A percentile compares a stretch with the other conserved stretches of the same genome.
Evolutionary conservation across 2,329 filamentous ascomycete species (phyloP).

Genomic region (Trichoderma hamatum): DNA sequence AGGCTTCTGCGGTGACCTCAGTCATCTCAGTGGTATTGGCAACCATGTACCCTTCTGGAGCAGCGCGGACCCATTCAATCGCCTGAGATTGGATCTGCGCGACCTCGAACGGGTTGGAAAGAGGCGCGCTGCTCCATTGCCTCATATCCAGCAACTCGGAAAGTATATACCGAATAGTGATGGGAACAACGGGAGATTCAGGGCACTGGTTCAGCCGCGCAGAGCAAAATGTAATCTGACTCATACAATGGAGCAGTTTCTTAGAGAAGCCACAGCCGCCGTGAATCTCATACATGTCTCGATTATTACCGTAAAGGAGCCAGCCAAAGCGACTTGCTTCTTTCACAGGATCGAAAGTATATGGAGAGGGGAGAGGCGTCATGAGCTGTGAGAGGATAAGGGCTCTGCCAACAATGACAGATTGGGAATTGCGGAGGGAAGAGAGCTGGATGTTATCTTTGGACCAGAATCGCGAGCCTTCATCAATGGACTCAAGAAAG

Average conservation of each 20-base stretch:
- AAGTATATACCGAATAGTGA: conserved; percentile 37
- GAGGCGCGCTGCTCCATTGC: conserved; percentile 43
- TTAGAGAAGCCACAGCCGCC: conserved; percentile 49
- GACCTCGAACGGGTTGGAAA: conserved; percentile 31
- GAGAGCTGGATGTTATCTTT: conserved; percentile 40
- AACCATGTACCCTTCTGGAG: conserved; percentile 34
- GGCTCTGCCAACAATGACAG: conserved; percentile 45
- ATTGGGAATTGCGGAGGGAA: conserved; percentile 43
- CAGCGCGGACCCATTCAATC: conserved; percentile 39
- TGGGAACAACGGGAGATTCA: conserved; percentile 38
- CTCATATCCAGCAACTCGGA: conserved; percentile 38
- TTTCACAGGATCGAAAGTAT: conserved; percentile 36
- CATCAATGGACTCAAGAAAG: conserved; percentile 42
- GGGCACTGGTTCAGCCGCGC: conserved; percentile 41
- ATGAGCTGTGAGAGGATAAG: conserved; percentile 47
- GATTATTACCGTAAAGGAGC: conserved; percentile 43
- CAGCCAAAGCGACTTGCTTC: conserved; percentile 43
- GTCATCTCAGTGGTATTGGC: conserved; percentile 42
- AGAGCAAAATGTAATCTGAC: conserved; percentile 44
- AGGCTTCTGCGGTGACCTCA: conserved; percentile 46
- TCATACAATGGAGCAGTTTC: conserved; percentile 43
- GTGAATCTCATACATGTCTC: conserved; percentile 44
- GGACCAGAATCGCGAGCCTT: conserved; percentile 43
- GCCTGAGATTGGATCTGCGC: conserved; percentile 27
- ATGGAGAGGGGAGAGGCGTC: conserved; percentile 38